Base-by-base conservation (phyloP, 495 filamentous ascomycete species). In the Cudoniella acicularis region DNA sequence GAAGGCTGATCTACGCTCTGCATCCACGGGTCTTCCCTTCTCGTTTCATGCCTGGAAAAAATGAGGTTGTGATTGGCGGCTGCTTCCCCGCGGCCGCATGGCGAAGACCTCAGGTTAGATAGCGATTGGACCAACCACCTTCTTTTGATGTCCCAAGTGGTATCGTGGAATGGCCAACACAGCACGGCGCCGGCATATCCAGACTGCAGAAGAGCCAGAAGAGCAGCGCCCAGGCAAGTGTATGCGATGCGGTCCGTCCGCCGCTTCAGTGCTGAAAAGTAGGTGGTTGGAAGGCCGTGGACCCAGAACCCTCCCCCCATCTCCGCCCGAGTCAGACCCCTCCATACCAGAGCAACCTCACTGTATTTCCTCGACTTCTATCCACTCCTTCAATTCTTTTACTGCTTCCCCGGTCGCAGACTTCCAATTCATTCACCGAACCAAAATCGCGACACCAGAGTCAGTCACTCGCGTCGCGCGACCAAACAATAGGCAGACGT, bases 91-190 rank as follows among this genome's bases (percentile, higher is more conserved):
- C 9, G 52, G 52, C 21, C 52, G 52, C 52, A 54, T 41, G 21
- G 10, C 10, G 18, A 17, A 16, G 52, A 42, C 52, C 52, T 42
- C 52, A 42, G 30, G n/a, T 10, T 26, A 42, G 52, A 56, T 49
- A 55, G 42, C 50, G 49, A 58, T 62, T 62, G 54, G 60, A n/a
- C 36, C 60, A 57, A 49, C 54, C 54, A 16, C 52, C 36, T 24
- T 54, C 36, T 21, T 23, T 54, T 40, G n/a, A n/a, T 40, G 56
- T 23, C 24, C n/a, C 27, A 56, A 56, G 17, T 20, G 24, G 20
- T n/a, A 52, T 23, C 45, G 13, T 56, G 52, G 45, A 47, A 54
- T 54, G 50, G 51, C 16, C 57, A 54, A 24, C 57, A 17, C 40
- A 60, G 59, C 59, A 59, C 30, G 20, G 26, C n/a, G 24, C n/a